These are phyloP conservation scores for Phaeosphaeriaceae sp. DNA, from an alignment of 2,329 filamentous ascomycete genomes.

Conservation along the genomic window DNA sequence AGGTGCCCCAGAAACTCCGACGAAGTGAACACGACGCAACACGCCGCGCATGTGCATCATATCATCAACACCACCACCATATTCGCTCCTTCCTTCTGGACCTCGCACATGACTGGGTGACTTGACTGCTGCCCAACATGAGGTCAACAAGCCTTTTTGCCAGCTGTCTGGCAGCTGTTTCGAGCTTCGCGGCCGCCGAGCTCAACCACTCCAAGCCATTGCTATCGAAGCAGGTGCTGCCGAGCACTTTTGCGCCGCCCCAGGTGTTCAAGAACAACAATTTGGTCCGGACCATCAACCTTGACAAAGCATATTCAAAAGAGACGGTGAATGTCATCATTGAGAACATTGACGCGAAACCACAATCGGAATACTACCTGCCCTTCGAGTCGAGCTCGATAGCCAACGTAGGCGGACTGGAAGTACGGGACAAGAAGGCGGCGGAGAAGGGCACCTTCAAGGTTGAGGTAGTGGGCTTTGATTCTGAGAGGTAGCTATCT, in stretches of 20 bases:
- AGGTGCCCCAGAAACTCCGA: slow-evolving; percentile 33
- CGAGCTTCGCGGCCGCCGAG: slow-evolving; percentile 63
- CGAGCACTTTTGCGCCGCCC: slow-evolving; percentile 75
- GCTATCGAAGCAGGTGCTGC: slow-evolving; percentile 57
- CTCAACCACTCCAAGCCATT: slow-evolving; percentile 67
- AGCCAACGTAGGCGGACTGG: slow-evolving; percentile 79
- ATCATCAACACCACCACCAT: slow-evolving; percentile 16
- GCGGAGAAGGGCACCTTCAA: slow-evolving; percentile 70
- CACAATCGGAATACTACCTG: slow-evolving; percentile 90
- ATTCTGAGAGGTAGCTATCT: slow-evolving; percentile 57
- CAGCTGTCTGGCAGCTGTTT: slow-evolving; percentile 63
- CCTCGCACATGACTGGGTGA: slow-evolving; percentile 43
- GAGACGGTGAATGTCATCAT: slow-evolving; percentile 94
- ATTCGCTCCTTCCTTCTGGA: slow-evolving; percentile 7
- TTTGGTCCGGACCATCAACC: slow-evolving; percentile 84
- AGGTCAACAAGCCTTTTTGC: slow-evolving; percentile 46
- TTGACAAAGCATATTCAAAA: slow-evolving; percentile 90
- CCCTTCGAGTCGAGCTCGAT: slow-evolving; percentile 82
- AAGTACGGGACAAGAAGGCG: slow-evolving; percentile 92
- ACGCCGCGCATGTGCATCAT: slow-evolving; percentile 31
- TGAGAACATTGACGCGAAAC: slow-evolving; percentile 79
- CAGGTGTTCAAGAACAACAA: slow-evolving; percentile 95
- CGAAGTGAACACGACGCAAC: slow-evolving; percentile 50
- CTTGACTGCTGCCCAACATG: slow-evolving; percentile 45
- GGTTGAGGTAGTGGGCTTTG: slow-evolving; percentile 70